These are phyloP conservation scores for Malassezia restricta DNA, from an alignment of 1,284 basidiomycete species.

Conservation along the genomic window DNA sequence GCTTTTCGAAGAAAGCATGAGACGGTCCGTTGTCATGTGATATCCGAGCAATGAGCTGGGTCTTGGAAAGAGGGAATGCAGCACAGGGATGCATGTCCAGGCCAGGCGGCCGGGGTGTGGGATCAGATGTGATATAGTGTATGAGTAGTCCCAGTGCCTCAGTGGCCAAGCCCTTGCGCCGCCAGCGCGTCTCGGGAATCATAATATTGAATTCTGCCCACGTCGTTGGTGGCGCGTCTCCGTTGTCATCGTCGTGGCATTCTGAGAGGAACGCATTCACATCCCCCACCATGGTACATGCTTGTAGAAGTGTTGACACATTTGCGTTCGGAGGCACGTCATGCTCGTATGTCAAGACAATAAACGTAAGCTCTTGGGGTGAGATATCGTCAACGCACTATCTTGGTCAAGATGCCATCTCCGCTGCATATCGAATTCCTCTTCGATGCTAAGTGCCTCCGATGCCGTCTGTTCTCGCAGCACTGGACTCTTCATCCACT, in stretches of 20 bases:
- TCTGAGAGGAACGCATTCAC: conserved; percentile 68
- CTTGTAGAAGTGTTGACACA: conserved; percentile 46
- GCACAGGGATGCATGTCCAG: neutral
- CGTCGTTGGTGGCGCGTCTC: conserved; percentile 40
- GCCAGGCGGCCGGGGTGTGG: neutral
- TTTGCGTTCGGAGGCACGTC: neutral
- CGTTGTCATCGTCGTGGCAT: conserved; percentile 13
- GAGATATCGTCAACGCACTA: conserved; percentile 51
- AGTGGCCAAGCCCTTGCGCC: conserved; percentile 54
- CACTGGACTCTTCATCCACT: conserved; percentile 74
- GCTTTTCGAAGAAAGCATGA: conserved; percentile 22
- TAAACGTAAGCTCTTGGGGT: conserved; percentile 66
- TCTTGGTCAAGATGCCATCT: conserved; percentile 80
- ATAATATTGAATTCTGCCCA: conserved; percentile 62
- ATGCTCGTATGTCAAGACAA: conserved; percentile 11
- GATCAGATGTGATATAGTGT: conserved; percentile 28
- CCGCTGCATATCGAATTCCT: conserved; percentile 82
- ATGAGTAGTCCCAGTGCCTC: conserved; percentile 44
- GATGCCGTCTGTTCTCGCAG: conserved; percentile 71
- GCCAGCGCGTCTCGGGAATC: conserved; percentile 60
- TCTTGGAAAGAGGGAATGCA: conserved; percentile 16
- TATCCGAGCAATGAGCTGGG: conserved; percentile 28
- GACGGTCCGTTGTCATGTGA: conserved; percentile 22
- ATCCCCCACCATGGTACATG: conserved; percentile 69
- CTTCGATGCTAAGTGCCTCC: conserved; percentile 65